phyloP scores from a whole-genome alignment of 2,329 filamentous ascomycete genomes.

The Scopulariopsis brevicaulis region DNA sequence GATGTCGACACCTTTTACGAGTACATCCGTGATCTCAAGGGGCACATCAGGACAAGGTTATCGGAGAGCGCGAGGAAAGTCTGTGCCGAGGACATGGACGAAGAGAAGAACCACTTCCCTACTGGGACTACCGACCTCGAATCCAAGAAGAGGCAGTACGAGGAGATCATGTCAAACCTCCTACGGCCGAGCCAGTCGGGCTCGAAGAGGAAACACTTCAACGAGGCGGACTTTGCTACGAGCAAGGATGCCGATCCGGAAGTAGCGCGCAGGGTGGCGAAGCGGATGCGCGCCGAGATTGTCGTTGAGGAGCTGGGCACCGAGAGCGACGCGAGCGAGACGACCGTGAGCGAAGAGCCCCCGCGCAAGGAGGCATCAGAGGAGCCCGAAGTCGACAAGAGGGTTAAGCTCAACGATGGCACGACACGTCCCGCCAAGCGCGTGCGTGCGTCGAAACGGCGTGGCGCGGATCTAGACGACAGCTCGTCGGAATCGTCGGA shows the following conservation, averaged over 20 bases:
- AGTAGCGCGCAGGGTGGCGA: constrained; percentile 44
- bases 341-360: constrained; percentile 6
- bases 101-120: constrained; percentile 29
- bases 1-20: constrained; percentile 60
- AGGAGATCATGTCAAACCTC: constrained; percentile 42
- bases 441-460: constrained; percentile 3
- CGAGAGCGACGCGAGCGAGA: constrained; percentile 20
- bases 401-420: constrained; percentile 31
- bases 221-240: constrained; percentile 37
- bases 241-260: constrained; percentile 31
- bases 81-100: constrained; percentile 43
- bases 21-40: constrained; percentile 73
- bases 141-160: constrained; percentile 31
- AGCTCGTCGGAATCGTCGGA: constrained; percentile 21
- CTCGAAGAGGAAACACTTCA: constrained; percentile 35
- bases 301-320: constrained; percentile 43
- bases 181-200: constrained; percentile 25
- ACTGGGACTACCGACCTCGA: constrained; percentile 7
- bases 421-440: constrained; percentile 29
- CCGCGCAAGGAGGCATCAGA: constrained; percentile 4
- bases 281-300: constrained; percentile 51
- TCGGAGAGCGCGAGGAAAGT: constrained; percentile 53
- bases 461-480: constrained; percentile 19
- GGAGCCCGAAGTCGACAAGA: constrained; percentile 20
- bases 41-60: constrained; percentile 59